These are phyloP conservation scores for Chlamydomonas schloesseri DNA, from an alignment of 139 green algal genomes.

Conservation along the genomic window DNA sequence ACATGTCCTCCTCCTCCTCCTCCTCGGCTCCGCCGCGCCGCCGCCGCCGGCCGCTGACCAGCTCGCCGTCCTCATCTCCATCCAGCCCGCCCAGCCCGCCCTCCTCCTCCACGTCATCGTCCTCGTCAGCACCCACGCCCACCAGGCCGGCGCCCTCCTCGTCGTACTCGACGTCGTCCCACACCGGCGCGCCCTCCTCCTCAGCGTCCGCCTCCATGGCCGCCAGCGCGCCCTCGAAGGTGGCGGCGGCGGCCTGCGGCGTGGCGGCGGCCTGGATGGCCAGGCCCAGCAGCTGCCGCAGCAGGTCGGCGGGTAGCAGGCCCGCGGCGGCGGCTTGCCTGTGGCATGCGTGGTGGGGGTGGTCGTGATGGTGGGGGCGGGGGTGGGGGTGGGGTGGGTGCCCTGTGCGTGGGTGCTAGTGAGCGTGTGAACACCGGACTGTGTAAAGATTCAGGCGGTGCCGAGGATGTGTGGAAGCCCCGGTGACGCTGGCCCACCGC, in stretches of 20 bases:
- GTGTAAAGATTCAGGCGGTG: background rate
- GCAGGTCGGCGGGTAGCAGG: slow-evolving; percentile 22
- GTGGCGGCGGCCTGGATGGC: background rate
- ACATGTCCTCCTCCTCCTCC: slow-evolving; percentile 11
- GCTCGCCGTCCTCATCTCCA: background rate
- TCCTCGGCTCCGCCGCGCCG: background rate
- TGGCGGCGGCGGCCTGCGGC: background rate
- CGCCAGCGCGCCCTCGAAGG: background rate
- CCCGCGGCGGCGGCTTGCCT: slow-evolving; percentile 38
- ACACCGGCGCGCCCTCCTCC: background rate
- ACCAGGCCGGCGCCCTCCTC: background rate
- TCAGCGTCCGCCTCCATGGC: background rate
- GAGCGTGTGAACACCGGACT: background rate
- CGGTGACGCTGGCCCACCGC: too few species aligned
- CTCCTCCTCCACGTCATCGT: background rate
- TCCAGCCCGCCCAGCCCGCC: background rate
- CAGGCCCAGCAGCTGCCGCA: slow-evolving; percentile 21
- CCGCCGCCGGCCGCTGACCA: background rate
- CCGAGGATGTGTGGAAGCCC: too few species aligned
- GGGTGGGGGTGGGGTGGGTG: background rate
- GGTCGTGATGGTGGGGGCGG: background rate
- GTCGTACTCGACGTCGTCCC: background rate
- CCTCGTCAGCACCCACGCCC: background rate
- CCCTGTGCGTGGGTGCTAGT: too few species aligned
- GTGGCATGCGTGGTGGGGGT: background rate